Conservation (phyloP, 306 rosid genomes). For the Parietaria judaica region DNA sequence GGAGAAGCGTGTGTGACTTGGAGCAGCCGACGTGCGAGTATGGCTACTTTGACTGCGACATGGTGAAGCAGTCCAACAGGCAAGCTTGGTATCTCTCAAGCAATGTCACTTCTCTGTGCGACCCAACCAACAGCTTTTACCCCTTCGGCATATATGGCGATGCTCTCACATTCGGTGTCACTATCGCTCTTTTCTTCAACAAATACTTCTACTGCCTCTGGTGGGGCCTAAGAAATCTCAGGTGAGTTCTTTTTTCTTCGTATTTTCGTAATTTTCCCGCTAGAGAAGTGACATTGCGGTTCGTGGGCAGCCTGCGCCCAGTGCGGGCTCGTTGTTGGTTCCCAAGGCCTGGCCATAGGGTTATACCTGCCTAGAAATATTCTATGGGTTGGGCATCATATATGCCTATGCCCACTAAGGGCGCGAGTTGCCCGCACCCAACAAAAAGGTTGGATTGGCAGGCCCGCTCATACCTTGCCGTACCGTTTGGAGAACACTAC, state of each 20-base stretch:
- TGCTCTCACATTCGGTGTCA: conserved; percentile 51
- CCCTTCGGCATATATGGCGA: conserved; percentile 77
- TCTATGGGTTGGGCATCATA: too few relatives aligned
- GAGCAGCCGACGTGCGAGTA: conserved; percentile 36
- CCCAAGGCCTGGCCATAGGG: too few relatives aligned
- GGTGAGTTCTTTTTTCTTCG: conserved; percentile 32
- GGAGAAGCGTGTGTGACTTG: conserved; percentile 56
- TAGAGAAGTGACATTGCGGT: too few relatives aligned
- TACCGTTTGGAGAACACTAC: too few relatives aligned
- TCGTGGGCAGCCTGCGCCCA: too few relatives aligned
- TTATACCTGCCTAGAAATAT: too few relatives aligned
- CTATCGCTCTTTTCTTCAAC: conserved; percentile 62
- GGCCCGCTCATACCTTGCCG: too few relatives aligned
- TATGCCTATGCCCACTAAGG: too few relatives aligned
- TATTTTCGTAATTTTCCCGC: too few relatives aligned
- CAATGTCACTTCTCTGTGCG: conserved; percentile 51
- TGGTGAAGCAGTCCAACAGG: conserved; percentile 30
- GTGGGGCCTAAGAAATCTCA: conserved; percentile 75
- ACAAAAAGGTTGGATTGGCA: too few relatives aligned
- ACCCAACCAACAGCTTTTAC: conserved; percentile 37
- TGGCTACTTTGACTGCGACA: conserved; percentile 56
- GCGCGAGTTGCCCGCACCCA: too few relatives aligned
- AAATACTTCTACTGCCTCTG: conserved; percentile 70
- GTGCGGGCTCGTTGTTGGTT: too few relatives aligned
- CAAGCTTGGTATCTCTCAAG: conserved; percentile 52